Evolutionary conservation across 2,329 filamentous ascomycete genomes (phyloP).

Genomic region (Hymenoscyphus linearis): DNA sequence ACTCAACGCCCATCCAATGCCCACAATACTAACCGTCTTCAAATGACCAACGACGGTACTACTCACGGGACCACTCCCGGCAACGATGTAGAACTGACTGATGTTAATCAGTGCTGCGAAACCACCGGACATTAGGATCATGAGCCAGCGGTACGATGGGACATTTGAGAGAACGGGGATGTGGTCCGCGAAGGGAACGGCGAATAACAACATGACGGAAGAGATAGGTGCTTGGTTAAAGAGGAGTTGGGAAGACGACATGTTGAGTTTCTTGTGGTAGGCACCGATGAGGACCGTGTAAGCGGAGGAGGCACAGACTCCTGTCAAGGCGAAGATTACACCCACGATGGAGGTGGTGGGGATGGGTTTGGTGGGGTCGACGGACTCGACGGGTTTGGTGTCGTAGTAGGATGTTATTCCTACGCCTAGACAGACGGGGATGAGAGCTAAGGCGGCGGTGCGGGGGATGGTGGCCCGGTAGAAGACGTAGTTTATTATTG

Average conservation of each 20-base stretch:
- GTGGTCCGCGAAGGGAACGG: slow-evolving; percentile 38
- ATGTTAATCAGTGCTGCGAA: slow-evolving; percentile 36
- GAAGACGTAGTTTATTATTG: slow-evolving; percentile 28
- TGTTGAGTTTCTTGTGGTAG: slow-evolving; percentile 39
- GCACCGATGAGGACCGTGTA: slow-evolving; percentile 35
- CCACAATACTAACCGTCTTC: slow-evolving; percentile 33
- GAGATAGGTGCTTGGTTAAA: slow-evolving; percentile 41
- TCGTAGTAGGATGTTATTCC: slow-evolving; percentile 43
- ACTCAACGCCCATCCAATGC: slow-evolving; percentile 23
- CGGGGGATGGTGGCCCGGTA: slow-evolving; percentile 25
- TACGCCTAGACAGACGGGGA: slow-evolving; percentile 40
- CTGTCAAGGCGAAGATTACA: slow-evolving; percentile 56
- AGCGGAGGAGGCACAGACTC: slow-evolving; percentile 45
- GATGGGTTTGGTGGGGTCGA: slow-evolving; percentile 24
- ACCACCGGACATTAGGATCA: slow-evolving; percentile 38
- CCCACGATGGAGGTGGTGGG: slow-evolving; percentile 48
- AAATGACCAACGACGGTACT: slow-evolving; percentile 39
- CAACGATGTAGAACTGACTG: slow-evolving; percentile 32
- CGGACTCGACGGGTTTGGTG: slow-evolving; percentile 31
- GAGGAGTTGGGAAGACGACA: slow-evolving; percentile 39
- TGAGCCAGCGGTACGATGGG: slow-evolving; percentile 30
- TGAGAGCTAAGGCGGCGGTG: slow-evolving; percentile 19
- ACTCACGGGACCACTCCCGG: slow-evolving; percentile 34
- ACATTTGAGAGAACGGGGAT: slow-evolving; percentile 32
- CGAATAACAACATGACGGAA: slow-evolving; percentile 38